Base-by-base conservation (phyloP, 352 stramenopile species). In the Plasmopara muralis region DNA sequence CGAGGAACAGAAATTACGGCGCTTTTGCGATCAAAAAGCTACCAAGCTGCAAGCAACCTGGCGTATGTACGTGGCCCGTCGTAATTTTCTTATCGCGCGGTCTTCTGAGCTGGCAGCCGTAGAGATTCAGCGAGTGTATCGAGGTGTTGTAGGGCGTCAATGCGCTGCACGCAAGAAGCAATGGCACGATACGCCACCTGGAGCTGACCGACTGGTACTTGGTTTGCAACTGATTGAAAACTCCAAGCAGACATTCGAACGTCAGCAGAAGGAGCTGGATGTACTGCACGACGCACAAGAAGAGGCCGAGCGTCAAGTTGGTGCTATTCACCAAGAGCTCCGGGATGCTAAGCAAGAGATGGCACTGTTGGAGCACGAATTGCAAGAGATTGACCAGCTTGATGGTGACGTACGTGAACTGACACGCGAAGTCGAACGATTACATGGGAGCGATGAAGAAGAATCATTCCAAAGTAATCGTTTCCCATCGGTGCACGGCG, bases 371-470 rank as follows among this genome's bases (percentile, higher is more conserved):
- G 92, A 97, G 64, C 70, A 74, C 1, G 92, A 98, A 50, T 57
- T 97, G 35, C 78, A 94, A 50, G 85, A 97, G 54, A 95, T 97
- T 34, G 90, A 97, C 55, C 86, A 97, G 53, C 69, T 97, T 8
- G 91, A 97, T 50, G 57, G 70, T 5, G 88, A 97, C 44, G 60
- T 97, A 18, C 72, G 87, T 6, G 80, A 96, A 54, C 63, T 97
- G 33, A 97, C 89, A 9, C 91, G 97, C 49, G 89, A 97, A 55
- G 77, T 81, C 12, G 85, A 95, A 47, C 72, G 94, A 44, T 60
- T 97, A 31, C 77, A 91, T 51, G 67, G 71, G 18, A 64, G 76
- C 0, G 75, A 72, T 12, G 91, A 3, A 25, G 20, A 25, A 25
- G 20, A 25, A 25, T 3, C 20, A 3, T 3, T 25, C 3, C 20